Evolutionary conservation across 371 early-diverging fungal genomes (phyloP), one percentile per base, ranked within the genome.

Genomic region (Mucor saturninus): DNA sequence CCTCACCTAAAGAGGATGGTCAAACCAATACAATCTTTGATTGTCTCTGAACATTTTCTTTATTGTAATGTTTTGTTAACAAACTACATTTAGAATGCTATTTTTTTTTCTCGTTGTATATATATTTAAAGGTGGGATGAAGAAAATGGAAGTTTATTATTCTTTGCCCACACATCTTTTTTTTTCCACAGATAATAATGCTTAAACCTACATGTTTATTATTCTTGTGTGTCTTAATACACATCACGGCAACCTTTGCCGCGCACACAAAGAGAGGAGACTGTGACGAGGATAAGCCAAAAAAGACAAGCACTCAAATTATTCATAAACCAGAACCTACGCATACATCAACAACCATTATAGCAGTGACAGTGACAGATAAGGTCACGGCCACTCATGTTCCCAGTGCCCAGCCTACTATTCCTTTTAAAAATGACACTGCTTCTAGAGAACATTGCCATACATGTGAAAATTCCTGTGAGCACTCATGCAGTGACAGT

Each of bases 21-120:
- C 42, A 42, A 9, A n/a, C 42, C n/a, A 13, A 13, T 42, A 45
- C 15, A n/a, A n/a, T 45, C 5, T 45, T 56, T 56, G n/a, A 56
- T 56, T 56, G 56, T 56, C 30, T 9, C 29, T 30, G 21, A 21
- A 21, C 1, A 21, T 45, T 45, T 45, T 21, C n/a, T 45, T 56
- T 31, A 30, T 29, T 42, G 14, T 13, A 56, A 56, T 56, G 56
- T 56, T 56, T 56, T 45, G 21, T 30, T 30, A 56, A 21, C 7
- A 7, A 32, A 4, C 56, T 56, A 31, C 29, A 56, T 31, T 43
- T 56, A 43, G 56, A 40, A 21, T 4, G 21, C 15, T 21, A 5
- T 6, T 46, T 21, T 21, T 8, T 21, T 21, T 21, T 21, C 21
- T 21, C 21, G 21, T 21, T 21, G 21, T 21, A 21, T 21, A 21